Conservation (phyloP, 2,329 filamentous ascomycete genomes). For the Pseudogymnoascus sp. region DNA sequence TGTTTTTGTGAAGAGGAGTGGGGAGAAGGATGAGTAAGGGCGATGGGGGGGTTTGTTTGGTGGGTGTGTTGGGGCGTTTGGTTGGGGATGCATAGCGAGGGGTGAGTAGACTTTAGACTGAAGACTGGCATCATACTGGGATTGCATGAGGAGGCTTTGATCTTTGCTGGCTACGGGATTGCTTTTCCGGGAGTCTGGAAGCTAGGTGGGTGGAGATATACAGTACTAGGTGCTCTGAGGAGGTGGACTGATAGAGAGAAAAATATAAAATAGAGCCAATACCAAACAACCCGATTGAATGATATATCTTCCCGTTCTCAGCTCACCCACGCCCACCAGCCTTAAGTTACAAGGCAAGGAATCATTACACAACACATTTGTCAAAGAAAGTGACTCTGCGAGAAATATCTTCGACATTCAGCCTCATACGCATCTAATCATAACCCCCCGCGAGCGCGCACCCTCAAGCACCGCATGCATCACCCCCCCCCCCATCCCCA, state of each 20-base stretch:
- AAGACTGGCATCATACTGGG: background rate
- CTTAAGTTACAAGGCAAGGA: background rate
- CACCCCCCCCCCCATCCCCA: background rate
- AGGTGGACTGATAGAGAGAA: background rate
- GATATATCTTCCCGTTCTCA: background rate
- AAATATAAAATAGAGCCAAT: background rate
- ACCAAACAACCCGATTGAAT: background rate
- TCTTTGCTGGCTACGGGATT: background rate
- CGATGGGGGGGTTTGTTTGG: background rate
- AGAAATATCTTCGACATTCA: background rate
- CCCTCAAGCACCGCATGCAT: background rate
- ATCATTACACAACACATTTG: background rate
- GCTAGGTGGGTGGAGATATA: background rate
- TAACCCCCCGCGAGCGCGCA: background rate
- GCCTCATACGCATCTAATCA: background rate
- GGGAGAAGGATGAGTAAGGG: background rate
- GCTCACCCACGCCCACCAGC: background rate
- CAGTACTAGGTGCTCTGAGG: background rate
- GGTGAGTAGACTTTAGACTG: background rate
- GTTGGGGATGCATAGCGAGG: background rate
- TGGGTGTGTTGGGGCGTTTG: background rate
- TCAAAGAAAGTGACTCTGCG: background rate
- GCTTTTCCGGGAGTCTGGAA: background rate
- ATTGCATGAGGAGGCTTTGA: background rate
- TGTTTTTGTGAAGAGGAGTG: slow-evolving; percentile 36